A percentile compares a stretch with the other conserved stretches of the same genome.
phyloP scores from a whole-genome alignment of 257 asterid genomes.

The Leptodermis oblonga region DNA sequence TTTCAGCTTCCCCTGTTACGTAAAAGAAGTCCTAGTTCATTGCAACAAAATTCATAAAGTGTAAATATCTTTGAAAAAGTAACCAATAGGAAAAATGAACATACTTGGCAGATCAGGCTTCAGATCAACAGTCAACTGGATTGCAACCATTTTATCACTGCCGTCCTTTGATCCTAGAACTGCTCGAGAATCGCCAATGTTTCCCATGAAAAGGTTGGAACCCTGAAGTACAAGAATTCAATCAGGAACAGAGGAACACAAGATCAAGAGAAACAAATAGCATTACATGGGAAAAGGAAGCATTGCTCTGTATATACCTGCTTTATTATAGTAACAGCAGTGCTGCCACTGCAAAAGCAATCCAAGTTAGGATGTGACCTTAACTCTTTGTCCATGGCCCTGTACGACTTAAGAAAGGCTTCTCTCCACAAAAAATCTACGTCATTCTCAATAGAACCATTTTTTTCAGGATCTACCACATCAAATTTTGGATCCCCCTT shows the following conservation, averaged over 20 bases:
- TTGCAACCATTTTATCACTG: conserved; percentile 70
- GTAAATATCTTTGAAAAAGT: background rate
- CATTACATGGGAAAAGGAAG: conserved; percentile 5
- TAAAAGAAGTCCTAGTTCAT: conserved; percentile 1
- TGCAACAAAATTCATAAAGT: conserved; percentile 5
- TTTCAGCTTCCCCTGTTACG: conserved; percentile 84
- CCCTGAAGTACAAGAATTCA: conserved; percentile 42
- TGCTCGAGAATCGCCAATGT: conserved; percentile 96
- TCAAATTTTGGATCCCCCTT: conserved; percentile 49
- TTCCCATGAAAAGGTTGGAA: conserved; percentile 75
- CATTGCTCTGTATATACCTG: conserved; percentile 47
- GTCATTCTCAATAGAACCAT: conserved; percentile 39
- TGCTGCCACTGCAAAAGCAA: conserved; percentile 99
- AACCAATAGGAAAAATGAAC: conserved; percentile 4
- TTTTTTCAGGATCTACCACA: conserved; percentile 64
- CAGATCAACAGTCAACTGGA: conserved; percentile 92
- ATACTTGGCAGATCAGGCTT: conserved; percentile 96
- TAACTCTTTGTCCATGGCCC: conserved; percentile 91
- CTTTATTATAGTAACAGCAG: conserved; percentile 77
- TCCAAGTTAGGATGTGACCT: conserved; percentile 85
- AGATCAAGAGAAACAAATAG: background rate
- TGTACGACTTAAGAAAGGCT: conserved; percentile 81
- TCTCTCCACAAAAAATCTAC: conserved; percentile 69
- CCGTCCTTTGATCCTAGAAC: conserved; percentile 75
- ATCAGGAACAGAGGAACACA: background rate